Base-by-base conservation (phyloP, 2,329 filamentous ascomycete genomes). In the Pyrenophora teres region DNA sequence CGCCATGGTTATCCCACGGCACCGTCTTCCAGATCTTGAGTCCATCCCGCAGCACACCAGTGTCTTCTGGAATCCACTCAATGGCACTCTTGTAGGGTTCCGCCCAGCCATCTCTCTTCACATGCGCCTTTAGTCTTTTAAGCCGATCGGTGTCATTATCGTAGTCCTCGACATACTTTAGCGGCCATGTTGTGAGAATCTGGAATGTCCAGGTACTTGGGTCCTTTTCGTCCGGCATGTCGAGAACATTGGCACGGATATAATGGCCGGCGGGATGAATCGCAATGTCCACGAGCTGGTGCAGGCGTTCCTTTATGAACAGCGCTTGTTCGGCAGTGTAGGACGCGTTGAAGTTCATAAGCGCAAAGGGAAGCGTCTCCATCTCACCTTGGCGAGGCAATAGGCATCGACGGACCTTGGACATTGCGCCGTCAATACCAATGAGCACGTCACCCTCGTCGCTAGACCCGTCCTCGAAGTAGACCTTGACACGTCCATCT, bases 171-270 rank as follows among this genome's bases (percentile, higher is more conserved):
- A 60, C 65, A 6, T 56, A 53, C 16, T 63, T 67, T 23, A 62
- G 39, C 12, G 61, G 54, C 67, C 68, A 71, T 1, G 69, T 72
- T 0, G 64, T 63, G 13, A 69, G 47, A 2, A 73, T 68, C 33
- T 74, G 70, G 44, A 72, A 73, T 0, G 56, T 69, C 71, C 71
- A 73, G 6, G 63, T 68, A 13, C 62, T 66, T 3, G 71, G 64
- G n/a, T 73, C 64, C 1, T 71, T 58, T 6, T 57, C 41, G 16
- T 71, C 57, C 0, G 64, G 63, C 54, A 72, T 70, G 15, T 73
- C 71, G 12, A 71, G 64, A 19, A 73, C 65, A 19, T 67, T 65
- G 2, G 54, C 56, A 8, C 64, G 64, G 23, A 68, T 68, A 47
- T 69, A 69, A 38, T 70, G 63, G 6, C 66, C 66, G 16, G 60